phyloP scores from a whole-genome alignment of 331 rosid species.

The Saraca asoca region DNA sequence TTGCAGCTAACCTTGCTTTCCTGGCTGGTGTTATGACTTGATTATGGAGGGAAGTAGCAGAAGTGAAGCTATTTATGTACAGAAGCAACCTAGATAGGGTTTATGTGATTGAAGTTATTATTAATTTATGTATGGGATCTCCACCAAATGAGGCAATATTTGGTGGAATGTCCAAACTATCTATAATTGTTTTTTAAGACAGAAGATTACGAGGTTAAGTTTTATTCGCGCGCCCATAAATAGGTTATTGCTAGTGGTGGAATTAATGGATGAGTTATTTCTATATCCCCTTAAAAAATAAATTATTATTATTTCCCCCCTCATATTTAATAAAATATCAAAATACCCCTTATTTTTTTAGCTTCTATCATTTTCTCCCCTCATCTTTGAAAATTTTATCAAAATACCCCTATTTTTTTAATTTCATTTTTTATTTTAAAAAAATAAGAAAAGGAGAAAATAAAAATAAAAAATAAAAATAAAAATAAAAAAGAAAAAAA shows the following conservation, averaged over 20 bases:
- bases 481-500: too few relatives aligned
- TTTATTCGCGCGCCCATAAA: conserved; percentile 31
- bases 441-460: too few relatives aligned
- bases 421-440: too few relatives aligned
- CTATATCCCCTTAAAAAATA: too few relatives aligned
- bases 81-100: conserved; percentile 28
- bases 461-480: too few relatives aligned
- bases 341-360: too few relatives aligned
- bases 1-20: conserved; percentile 1
- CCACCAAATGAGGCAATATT: conserved; percentile 37
- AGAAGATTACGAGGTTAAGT: conserved; percentile 5
- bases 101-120: not conserved
- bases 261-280: conserved; percentile 14
- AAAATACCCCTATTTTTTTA: too few relatives aligned
- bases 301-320: too few relatives aligned
- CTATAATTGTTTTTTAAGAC: conserved; percentile 13
- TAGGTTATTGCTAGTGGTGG: conserved; percentile 17
- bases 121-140: conserved; percentile 30
- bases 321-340: too few relatives aligned
- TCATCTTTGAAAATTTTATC: too few relatives aligned
- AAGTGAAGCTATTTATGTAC: conserved; percentile 30
- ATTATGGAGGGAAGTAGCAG: not conserved
- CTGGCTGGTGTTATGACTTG: not conserved
- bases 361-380: too few relatives aligned
- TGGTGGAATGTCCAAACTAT: conserved; percentile 41